phyloP scores from a whole-genome alignment of 225 moss, liverwort and hornwort species.

The Marchantia polymorpha region DNA sequence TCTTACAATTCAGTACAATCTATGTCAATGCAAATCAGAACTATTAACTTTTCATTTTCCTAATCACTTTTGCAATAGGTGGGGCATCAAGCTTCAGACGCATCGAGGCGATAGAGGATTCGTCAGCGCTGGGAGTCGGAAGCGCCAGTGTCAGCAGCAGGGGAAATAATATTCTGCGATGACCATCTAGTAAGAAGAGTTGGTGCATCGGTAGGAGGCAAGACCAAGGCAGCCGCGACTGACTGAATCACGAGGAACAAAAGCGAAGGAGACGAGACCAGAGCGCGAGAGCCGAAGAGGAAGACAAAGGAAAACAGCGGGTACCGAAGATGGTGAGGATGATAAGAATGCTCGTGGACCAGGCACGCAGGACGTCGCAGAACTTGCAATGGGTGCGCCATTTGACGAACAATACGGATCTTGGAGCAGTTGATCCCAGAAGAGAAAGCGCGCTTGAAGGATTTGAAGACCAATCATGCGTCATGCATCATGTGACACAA shows the following conservation, averaged over 20 bases:
- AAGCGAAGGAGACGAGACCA: neutral
- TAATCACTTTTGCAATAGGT: no score
- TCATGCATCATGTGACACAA: no score
- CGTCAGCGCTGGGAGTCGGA: neutral
- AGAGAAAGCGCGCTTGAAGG: conserved; percentile 49
- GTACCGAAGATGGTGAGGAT: conserved; percentile 35
- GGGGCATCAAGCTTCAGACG: no score
- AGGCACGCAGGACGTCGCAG: conserved; percentile 18
- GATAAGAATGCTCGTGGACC: conserved; percentile 33
- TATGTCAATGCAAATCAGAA: no score
- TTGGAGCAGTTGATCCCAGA: conserved; percentile 48
- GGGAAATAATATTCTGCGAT: no score
- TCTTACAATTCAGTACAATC: no score
- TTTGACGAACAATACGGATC: conserved; percentile 35
- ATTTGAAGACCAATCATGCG: conserved; percentile 42
- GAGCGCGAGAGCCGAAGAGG: neutral
- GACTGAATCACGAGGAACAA: neutral
- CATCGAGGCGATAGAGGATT: no score
- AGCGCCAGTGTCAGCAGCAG: neutral
- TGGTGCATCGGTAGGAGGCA: neutral
- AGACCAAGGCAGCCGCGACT: neutral
- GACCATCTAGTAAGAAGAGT: neutral
- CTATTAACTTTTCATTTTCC: no score
- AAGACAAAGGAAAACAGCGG: neutral
- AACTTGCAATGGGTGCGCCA: conserved; percentile 37